Conservation (phyloP, 768 basidiomycete genomes). For the Sporobolomyces roseus region DNA sequence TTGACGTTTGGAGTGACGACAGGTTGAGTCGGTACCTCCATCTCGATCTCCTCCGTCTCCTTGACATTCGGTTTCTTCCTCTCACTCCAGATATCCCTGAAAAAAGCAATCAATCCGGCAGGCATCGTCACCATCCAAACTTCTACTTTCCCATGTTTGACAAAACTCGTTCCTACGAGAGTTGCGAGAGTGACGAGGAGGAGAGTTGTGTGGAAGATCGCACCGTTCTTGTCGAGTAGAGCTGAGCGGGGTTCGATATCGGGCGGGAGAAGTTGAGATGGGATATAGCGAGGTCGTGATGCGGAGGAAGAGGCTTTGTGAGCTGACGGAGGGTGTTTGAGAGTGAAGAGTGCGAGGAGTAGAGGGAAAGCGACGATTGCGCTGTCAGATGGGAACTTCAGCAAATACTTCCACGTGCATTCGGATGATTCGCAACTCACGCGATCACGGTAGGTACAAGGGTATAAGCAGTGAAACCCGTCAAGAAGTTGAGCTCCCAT, state of each 20-base stretch:
- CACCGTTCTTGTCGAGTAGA: constrained; percentile 69
- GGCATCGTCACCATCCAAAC: constrained; percentile 83
- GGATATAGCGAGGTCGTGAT: constrained; percentile 30
- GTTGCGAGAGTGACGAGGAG: constrained; percentile 66
- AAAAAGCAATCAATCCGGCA: constrained; percentile 67
- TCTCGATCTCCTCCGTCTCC: constrained; percentile 17
- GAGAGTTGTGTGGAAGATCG: constrained; percentile 66
- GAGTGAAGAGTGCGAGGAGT: constrained; percentile 46
- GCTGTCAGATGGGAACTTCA: constrained; percentile 29
- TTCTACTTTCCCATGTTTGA: constrained; percentile 53
- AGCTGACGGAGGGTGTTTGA: constrained; percentile 52
- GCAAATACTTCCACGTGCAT: neutral
- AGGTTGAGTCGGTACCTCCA: constrained; percentile 14
- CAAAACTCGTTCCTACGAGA: constrained; percentile 66
- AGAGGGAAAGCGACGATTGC: constrained; percentile 60
- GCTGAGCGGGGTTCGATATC: constrained; percentile 57
- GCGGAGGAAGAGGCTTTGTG: constrained; percentile 7
- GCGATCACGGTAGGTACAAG: constrained; percentile 70
- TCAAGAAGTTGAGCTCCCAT: constrained; percentile 44
- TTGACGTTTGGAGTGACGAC: neutral
- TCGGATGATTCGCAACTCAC: constrained; percentile 1
- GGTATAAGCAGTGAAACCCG: constrained; percentile 48
- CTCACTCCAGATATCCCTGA: constrained; percentile 56
- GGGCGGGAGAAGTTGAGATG: constrained; percentile 40
- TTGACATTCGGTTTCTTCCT: constrained; percentile 1